These are phyloP conservation scores for Beauveria sp. DNA, from an alignment of 2,329 filamentous ascomycete species.

Conservation along the genomic window DNA sequence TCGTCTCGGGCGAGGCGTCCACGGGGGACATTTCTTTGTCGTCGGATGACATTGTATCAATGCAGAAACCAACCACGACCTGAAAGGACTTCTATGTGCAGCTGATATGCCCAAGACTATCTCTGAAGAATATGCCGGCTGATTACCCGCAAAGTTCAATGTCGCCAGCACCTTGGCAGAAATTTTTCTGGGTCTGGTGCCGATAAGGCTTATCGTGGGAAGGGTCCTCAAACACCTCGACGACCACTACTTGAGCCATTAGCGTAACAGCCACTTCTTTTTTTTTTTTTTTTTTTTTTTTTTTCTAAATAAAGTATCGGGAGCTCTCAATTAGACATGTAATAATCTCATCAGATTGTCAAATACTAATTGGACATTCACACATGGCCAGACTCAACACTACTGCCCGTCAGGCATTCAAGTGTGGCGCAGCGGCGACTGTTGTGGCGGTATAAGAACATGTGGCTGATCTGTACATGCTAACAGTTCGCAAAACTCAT, in stretches of 20 bases:
- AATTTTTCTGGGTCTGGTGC: slow-evolving; percentile 5
- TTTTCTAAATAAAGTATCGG: no score
- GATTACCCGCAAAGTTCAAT: background rate
- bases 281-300: no score
- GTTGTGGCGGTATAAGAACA: no score
- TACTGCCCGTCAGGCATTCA: no score
- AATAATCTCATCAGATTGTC: no score
- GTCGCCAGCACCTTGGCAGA: background rate
- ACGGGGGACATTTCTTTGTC: slow-evolving; percentile 11
- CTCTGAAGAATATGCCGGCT: background rate
- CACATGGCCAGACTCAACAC: no score
- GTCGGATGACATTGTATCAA: slow-evolving; percentile 1
- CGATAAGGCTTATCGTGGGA: slow-evolving; percentile 7
- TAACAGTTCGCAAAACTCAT: no score
- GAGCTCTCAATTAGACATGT: no score
- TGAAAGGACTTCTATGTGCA: background rate
- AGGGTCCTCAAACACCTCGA: background rate
- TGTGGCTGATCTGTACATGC: no score
- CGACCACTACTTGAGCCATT: background rate
- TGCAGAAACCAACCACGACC: no score
- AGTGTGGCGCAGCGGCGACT: no score
- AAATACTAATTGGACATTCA: no score
- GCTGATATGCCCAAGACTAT: background rate
- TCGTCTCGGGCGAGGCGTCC: slow-evolving; percentile 10
- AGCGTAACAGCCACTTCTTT: background rate